phyloP scores from a whole-genome alignment of 371 early-diverging fungal species.

The Mucor mucedo region DNA sequence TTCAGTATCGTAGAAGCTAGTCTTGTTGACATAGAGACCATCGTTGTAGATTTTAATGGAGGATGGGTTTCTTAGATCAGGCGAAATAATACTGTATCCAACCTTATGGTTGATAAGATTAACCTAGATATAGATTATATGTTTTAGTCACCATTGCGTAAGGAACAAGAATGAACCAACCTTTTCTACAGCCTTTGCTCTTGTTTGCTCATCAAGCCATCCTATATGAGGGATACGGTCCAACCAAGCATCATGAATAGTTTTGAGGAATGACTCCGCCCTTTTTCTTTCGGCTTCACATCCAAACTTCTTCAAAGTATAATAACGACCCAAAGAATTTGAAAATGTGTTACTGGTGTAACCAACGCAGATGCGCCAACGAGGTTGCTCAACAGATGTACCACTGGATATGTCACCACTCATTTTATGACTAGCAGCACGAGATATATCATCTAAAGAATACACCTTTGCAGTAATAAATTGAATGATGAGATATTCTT shows the following conservation, averaged over 20 bases:
- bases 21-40: slow-evolving; percentile 31
- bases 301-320: slow-evolving; percentile 48
- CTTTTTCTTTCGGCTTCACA: slow-evolving; percentile 37
- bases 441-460: slow-evolving; percentile 27
- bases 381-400: slow-evolving; percentile 42
- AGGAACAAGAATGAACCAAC: slow-evolving; percentile 27
- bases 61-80: slow-evolving; percentile 51
- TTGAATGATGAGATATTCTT: slow-evolving; percentile 24
- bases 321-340: slow-evolving; percentile 58
- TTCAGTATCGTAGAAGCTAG: slow-evolving; percentile 57
- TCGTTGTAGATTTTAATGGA: slow-evolving; percentile 50
- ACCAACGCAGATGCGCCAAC: slow-evolving; percentile 55
- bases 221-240: slow-evolving; percentile 44
- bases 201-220: slow-evolving; percentile 66
- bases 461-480: slow-evolving; percentile 2
- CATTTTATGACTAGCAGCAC: slow-evolving; percentile 21
- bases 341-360: slow-evolving; percentile 47
- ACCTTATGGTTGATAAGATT: slow-evolving; percentile 49
- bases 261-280: slow-evolving; percentile 36
- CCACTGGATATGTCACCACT: slow-evolving; percentile 31
- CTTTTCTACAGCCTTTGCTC: slow-evolving; percentile 56
- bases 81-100: slow-evolving; percentile 56
- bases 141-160: neutral
- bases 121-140: slow-evolving; percentile 13
- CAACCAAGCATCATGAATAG: slow-evolving; percentile 43